Base-by-base conservation (phyloP, 2,329 filamentous ascomycete species). In the Xylaria polymorpha region DNA sequence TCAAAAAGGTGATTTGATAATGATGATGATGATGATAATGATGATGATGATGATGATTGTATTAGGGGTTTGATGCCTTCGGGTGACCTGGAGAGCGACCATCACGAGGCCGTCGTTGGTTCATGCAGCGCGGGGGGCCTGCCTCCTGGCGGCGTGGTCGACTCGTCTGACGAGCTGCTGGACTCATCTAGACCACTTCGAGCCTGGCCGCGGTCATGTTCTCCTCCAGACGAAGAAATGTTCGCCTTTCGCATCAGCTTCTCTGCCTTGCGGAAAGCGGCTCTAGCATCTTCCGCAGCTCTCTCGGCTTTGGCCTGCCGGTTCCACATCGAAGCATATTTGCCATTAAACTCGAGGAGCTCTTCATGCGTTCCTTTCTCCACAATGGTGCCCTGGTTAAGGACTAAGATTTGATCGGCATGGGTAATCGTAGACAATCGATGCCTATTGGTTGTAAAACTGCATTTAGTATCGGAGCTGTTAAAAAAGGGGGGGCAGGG, bases 271-370 rank as follows among this genome's bases (percentile, higher is more conserved):
- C 74, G 74, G 60, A 66, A 83, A 7, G 82, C 82, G 58, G 80
- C 77, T 39, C 81, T 80, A 41, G 88, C 89, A 76, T 90, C 86
- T 65, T 88, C 86, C 3, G 88, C 88, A 6, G 91, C 92, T 72
- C 87, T 87, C 77, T 94, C 91, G 1, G 92, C 92, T 69, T 91
- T 87, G 71, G 92, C 94, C 80, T 97, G 94, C 81, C 94, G 95
- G 71, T 91, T 89, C 94, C 94, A 97, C 89, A 97, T 94, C 69
- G 90, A 90, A 12, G 89, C 87, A 77, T 97, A 97, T 69, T 90
- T 89, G 14, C 93, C 93, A 37, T 88, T 89, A 57, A 87, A 83
- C 1, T 85, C 85, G 5, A 97, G 83, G 3, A 97, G 85, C 74
- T 95, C 90, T 18, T 91, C 87, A 77, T 97, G 94, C 0, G 90